Evolutionary conservation across 768 basidiomycete genomes (phyloP), one percentile per base, ranked within the genome.

Genomic region (Amyloporia xantha): DNA sequence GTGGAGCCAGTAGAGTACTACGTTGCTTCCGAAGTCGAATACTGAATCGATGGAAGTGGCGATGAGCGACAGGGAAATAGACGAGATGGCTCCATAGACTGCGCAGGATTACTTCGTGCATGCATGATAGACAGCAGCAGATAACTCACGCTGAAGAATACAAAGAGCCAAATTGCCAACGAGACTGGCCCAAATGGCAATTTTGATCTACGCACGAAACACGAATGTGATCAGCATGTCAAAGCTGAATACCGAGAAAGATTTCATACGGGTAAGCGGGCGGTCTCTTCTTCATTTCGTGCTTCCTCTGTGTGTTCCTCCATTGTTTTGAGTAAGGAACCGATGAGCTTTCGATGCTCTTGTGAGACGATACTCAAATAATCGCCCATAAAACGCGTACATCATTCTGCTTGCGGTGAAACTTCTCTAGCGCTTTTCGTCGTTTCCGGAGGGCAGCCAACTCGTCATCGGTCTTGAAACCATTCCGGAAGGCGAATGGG

Each of bases 11-110:
- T 81, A 86, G 2, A 93, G 73, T n/a, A 93, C 70, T 39, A 91
- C 63, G 58, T 91, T 92, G 60, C 87, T 89, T 39, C 85, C 84
- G 53, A 89, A 74, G 62, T 93, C 91, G 59, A 84, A 90, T 13
- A 88, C 71, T 11, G 93, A 82, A 62, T 98, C 95, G 60, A 94
- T 86, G 7, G 78, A 86, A 1, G 92, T 95, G 10, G 92, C 91
- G 51, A 97, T 77, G 43, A 97, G 72, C 3, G 92, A 91, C 4
- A 97, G 71, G 0, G 91, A 95, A 3, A 78, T 54, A 1, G 91
- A 85, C 1, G 88, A 87, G 44, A 90, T 75, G 11, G 96, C 95
- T 11, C 90, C 95, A 62, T 97, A 99, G 58, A 99, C 89, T 92
- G 40, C 20, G 17, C 17, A 13, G 40, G 26, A 49, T 48, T 42